Evolutionary conservation across 2,329 filamentous ascomycete genomes (phyloP).

Genomic region (Neocucurbitaria cava): DNA sequence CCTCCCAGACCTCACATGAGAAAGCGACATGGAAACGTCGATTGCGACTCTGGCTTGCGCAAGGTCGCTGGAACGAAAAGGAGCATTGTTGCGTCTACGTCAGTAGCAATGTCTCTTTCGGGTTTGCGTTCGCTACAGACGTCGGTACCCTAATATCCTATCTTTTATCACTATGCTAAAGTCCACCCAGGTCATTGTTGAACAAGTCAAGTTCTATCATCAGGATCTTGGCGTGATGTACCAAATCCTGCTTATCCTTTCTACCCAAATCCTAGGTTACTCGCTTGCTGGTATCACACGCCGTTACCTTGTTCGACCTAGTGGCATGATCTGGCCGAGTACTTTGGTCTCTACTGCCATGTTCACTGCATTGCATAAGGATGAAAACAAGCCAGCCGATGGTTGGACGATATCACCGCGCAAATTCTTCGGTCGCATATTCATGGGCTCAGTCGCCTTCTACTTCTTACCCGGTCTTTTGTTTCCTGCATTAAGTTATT

Average conservation of each 20-base stretch:
- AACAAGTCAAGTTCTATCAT: slow-evolving; percentile 88
- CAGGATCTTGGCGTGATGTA: slow-evolving; percentile 79
- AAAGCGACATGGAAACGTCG: slow-evolving; percentile 44
- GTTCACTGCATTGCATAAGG: slow-evolving; percentile 85
- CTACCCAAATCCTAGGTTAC: slow-evolving; percentile 86
- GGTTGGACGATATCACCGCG: slow-evolving; percentile 84
- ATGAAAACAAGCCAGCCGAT: slow-evolving; percentile 80
- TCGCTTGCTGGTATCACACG: slow-evolving; percentile 83
- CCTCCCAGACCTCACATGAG: slow-evolving; percentile 10
- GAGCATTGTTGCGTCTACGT: slow-evolving; percentile 90
- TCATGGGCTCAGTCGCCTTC: slow-evolving; percentile 74
- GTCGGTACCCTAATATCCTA: slow-evolving; percentile 47
- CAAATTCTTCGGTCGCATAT: slow-evolving; percentile 82
- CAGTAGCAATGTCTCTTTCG: slow-evolving; percentile 88
- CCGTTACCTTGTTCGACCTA: slow-evolving; percentile 81
- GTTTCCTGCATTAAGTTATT: slow-evolving; percentile 85
- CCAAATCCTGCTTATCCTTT: slow-evolving; percentile 82
- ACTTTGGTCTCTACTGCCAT: slow-evolving; percentile 88
- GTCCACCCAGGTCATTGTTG: slow-evolving; percentile 72
- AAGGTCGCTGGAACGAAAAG: slow-evolving; percentile 86
- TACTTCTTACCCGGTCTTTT: slow-evolving; percentile 86
- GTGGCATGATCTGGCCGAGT: slow-evolving; percentile 90
- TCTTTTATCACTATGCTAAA: slow-evolving; percentile 13
- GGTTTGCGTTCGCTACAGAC: slow-evolving; percentile 87
- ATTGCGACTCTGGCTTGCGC: slow-evolving; percentile 75